These are phyloP conservation scores for Ophiostoma tasmaniense DNA, from an alignment of 2,329 filamentous ascomycete genomes.

Conservation along the genomic window DNA sequence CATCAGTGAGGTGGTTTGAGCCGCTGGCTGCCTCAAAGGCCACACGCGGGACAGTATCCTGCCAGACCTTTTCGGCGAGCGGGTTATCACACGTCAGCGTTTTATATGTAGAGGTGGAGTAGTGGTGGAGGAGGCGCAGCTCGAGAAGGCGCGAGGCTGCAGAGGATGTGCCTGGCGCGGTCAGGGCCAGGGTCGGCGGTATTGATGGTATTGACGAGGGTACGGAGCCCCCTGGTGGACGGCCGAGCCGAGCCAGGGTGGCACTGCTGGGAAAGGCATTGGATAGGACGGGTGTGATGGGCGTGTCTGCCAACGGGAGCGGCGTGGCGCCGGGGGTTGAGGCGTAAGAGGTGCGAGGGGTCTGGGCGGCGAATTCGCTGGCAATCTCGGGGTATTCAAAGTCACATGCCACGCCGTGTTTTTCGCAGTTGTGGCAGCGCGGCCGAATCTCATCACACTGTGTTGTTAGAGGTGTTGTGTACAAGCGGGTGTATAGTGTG, in stretches of 20 bases:
- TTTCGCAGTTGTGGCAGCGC: conserved; percentile 56
- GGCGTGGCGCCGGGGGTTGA: conserved; percentile 9
- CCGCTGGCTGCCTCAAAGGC: conserved; percentile 43
- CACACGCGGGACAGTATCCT: conserved; percentile 49
- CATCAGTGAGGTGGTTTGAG: conserved; percentile 52
- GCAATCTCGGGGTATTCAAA: conserved; percentile 47
- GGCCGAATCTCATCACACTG: conserved; percentile 60
- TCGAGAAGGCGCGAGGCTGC: conserved; percentile 44
- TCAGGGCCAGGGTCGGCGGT: conserved; percentile 26
- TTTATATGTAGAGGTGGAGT: conserved; percentile 50
- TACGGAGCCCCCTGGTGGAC: conserved; percentile 19
- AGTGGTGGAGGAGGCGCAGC: conserved; percentile 56
- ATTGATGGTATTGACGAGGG: conserved; percentile 29
- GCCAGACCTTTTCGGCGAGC: conserved; percentile 49
- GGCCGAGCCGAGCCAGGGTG: conserved; percentile 9
- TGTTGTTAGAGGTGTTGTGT: not conserved
- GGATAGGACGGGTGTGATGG: conserved; percentile 19
- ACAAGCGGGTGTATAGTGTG: not conserved
- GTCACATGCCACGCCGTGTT: conserved; percentile 58
- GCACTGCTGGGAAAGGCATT: conserved; percentile 19
- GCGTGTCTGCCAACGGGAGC: conserved; percentile 18
- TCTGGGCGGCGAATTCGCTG: conserved; percentile 34
- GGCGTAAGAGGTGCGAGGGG: conserved; percentile 10
- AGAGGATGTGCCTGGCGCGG: conserved; percentile 29
- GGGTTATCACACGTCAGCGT: conserved; percentile 49